Conservation (phyloP, 2,329 filamentous ascomycete genomes). For the Apiospora hydei region DNA sequence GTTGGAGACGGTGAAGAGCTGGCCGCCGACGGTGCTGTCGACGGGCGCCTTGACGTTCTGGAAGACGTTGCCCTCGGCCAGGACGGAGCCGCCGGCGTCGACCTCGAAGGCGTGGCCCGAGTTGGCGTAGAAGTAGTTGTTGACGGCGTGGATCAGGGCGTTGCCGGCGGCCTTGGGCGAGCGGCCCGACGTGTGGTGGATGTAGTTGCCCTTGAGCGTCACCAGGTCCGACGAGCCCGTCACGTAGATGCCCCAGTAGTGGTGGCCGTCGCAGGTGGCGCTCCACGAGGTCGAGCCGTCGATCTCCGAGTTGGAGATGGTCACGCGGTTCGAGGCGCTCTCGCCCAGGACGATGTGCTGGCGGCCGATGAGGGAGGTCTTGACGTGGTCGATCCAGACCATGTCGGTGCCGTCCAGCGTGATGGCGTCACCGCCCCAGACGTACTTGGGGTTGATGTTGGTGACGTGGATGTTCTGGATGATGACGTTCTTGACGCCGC, state of each 20-base stretch:
- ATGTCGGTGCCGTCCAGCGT: conserved; percentile 41
- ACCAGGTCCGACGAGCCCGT: conserved; percentile 47
- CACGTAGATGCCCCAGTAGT: conserved; percentile 55
- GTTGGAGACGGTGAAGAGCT: conserved; percentile 27
- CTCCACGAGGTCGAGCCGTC: conserved; percentile 50
- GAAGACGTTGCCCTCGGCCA: conserved; percentile 60
- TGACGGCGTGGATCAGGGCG: conserved; percentile 45
- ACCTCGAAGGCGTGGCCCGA: conserved; percentile 54
- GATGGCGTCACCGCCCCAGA: conserved; percentile 68
- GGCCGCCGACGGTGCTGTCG: conserved; percentile 24
- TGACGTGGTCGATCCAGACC: conserved; percentile 36
- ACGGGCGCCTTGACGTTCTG: conserved; percentile 33
- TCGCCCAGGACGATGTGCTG: conserved; percentile 50
- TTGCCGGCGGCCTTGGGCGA: conserved; percentile 49
- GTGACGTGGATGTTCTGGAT: conserved; percentile 66
- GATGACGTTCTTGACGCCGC: conserved; percentile 63
- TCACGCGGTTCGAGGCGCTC: conserved; percentile 45
- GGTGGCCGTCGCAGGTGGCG: conserved; percentile 50
- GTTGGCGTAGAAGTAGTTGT: conserved; percentile 50
- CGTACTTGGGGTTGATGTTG: conserved; percentile 62
- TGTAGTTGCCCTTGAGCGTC: conserved; percentile 52
- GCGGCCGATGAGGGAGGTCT: conserved; percentile 48
- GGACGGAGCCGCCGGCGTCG: conserved; percentile 45
- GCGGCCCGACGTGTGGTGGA: conserved; percentile 52
- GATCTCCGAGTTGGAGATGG: conserved; percentile 54